These are phyloP conservation scores for Gyromitra esculenta DNA, from an alignment of 2,329 filamentous ascomycete species.

Conservation along the genomic window DNA sequence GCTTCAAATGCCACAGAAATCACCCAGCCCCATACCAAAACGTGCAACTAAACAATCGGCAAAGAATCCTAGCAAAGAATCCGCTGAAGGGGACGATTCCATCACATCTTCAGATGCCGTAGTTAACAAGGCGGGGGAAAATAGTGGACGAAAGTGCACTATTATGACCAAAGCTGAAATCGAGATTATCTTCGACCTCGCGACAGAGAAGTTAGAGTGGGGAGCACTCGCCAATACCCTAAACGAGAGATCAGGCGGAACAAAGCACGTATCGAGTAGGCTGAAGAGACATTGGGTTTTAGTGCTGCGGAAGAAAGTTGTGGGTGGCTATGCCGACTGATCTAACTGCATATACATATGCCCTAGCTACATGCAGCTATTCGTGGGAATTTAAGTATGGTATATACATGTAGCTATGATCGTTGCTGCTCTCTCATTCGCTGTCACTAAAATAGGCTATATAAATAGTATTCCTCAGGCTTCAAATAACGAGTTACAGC, in stretches of 20 bases:
- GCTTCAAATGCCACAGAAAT: neutral
- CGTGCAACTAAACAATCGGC: neutral
- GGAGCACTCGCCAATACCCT: neutral
- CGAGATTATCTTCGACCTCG: slow-evolving; percentile 23
- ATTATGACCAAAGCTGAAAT: slow-evolving; percentile 26
- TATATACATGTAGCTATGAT: too few species aligned
- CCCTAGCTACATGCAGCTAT: too few species aligned
- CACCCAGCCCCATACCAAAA: neutral
- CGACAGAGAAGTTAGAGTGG: neutral
- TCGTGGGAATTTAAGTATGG: too few species aligned
- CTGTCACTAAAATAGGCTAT: too few species aligned
- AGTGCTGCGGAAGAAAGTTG: slow-evolving; percentile 15
- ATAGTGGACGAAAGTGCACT: neutral
- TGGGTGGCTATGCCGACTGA: slow-evolving; percentile 26
- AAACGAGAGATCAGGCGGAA: slow-evolving; percentile 4
- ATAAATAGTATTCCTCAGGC: too few species aligned
- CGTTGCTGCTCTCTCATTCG: too few species aligned
- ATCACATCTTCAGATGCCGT: neutral
- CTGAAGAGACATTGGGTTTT: slow-evolving; percentile 28
- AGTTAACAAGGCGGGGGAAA: neutral
- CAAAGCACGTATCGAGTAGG: neutral
- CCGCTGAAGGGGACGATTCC: neutral
- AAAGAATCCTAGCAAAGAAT: slow-evolving; percentile 5
- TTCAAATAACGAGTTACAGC: too few species aligned
- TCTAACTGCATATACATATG: too few species aligned